Base-by-base conservation (phyloP, 2,329 filamentous ascomycete species). In the Pseudogymnoascus sp. region DNA sequence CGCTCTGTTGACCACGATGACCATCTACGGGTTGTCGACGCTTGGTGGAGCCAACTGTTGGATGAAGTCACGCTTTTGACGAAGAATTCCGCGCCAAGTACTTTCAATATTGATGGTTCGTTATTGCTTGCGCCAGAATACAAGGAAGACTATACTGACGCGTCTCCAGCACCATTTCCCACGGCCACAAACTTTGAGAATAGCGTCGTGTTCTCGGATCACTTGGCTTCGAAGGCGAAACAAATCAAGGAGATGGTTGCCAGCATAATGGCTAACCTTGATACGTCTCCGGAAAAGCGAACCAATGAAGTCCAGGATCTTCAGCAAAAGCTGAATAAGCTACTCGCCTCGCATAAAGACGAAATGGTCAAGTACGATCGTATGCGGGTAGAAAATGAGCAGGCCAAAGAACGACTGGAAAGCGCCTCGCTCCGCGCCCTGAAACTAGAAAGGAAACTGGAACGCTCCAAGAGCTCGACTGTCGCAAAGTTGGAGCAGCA, bases 401-500 rank as follows among this genome's bases (percentile, higher is more conserved):
- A 90, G 67, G 80, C 96, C 3, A 90, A 90, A 54, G 89, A 94
- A 69, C 88, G 93, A 64, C 79, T 97, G 17, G 93, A 97, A 71
- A 87, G 85, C 35, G 94, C 93, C 13, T 96, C 92, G 4, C 79
- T 96, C 63, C 85, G 94, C 66, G 97, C 96, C 71, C 90, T 97
- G 78, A 90, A 95, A 67, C 94, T 94, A 0, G 94, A 99, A 73
- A 95, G 96, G 78, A 94, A 92, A 72, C 79, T 97, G 60, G 94
- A 99, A 72, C 85, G 94, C 44, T 84, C 88, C 24, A 93, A 90
- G 74, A 99, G 94, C 71, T 78, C 86, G 13, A 92, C 96, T 62
- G 92, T 97, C 1, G 89, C 92, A 64, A 96, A 96, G 72, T 76
- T 99, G 63, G 94, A 97, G 73, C 89, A 91, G 69, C 90, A 96